Evolutionary conservation across 192 early-diverging fungal genomes (phyloP).

Genomic region (Entophlyctis luteolus): DNA sequence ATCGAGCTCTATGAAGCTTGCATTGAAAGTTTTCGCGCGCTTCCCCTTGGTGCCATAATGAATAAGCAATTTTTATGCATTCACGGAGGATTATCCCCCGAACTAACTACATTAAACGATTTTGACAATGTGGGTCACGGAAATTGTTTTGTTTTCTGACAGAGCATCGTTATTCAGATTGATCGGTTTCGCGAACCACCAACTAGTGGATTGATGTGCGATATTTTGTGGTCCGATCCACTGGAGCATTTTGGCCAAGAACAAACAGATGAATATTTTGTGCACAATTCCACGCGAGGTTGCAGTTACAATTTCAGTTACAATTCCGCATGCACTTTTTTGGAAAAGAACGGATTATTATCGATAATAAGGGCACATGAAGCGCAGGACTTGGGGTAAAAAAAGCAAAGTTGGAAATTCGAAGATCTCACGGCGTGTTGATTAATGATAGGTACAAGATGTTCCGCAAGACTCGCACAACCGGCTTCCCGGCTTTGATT

Average conservation of each 20-base stretch:
- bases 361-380: conserved; percentile 98
- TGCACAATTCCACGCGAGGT: conserved; percentile 89
- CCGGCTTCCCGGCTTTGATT: conserved; percentile 93
- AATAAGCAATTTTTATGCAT: conserved; percentile 97
- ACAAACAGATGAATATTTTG: conserved; percentile 79
- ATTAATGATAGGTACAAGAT: conserved; percentile 67
- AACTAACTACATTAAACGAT: conserved; percentile 85
- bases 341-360: conserved; percentile 88
- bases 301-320: conserved; percentile 90
- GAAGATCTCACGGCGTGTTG: neutral
- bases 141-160: neutral
- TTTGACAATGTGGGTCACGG: conserved; percentile 51
- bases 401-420: neutral
- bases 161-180: conserved; percentile 45
- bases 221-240: conserved; percentile 92
- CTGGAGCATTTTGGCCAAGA: conserved; percentile 94
- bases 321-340: conserved; percentile 84
- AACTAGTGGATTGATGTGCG: conserved; percentile 92
- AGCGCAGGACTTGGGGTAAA: conserved; percentile 88
- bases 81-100: conserved; percentile 92
- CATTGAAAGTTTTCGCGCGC: conserved; percentile 83
- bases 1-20: conserved; percentile 88
- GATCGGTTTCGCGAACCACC: conserved; percentile 91
- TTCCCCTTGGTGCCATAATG: conserved; percentile 88
- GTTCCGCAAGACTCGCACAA: conserved; percentile 90